These are phyloP conservation scores for Irpex sp. DNA, from an alignment of 1,284 basidiomycete genomes.

Conservation along the genomic window DNA sequence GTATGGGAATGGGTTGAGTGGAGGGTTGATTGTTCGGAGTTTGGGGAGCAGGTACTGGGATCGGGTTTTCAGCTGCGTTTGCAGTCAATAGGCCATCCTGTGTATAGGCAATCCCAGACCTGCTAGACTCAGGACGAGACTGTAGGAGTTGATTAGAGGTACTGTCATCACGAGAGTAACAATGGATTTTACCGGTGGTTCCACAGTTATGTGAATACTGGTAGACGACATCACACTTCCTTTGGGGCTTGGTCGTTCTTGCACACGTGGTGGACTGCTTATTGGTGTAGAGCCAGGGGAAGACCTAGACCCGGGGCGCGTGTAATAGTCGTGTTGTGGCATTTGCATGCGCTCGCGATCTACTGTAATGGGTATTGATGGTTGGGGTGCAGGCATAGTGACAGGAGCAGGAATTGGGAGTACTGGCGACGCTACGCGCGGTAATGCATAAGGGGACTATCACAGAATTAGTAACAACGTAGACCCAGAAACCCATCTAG, in stretches of 20 bases:
- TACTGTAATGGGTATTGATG: constrained; percentile 3
- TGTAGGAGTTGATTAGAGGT: background rate
- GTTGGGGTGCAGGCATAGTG: constrained; percentile 14
- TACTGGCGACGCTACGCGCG: background rate
- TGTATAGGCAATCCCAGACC: constrained; percentile 13
- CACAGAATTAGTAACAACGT: background rate
- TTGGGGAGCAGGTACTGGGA: constrained; percentile 11
- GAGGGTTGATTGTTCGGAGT: constrained; percentile 1
- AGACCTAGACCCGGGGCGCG: constrained; percentile 19
- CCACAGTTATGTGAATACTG: constrained; percentile 20
- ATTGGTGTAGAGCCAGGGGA: constrained; percentile 12
- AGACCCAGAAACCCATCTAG: background rate
- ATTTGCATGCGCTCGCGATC: constrained; percentile 3
- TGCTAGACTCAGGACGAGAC: constrained; percentile 26
- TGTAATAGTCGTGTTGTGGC: constrained; percentile 9
- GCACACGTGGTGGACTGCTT: constrained; percentile 12
- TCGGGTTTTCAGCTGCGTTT: constrained; percentile 19
- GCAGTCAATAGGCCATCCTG: constrained; percentile 21
- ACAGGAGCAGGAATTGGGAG: constrained; percentile 1
- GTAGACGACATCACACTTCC: constrained; percentile 21
- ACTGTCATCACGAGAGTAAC: background rate
- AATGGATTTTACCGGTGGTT: constrained; percentile 23
- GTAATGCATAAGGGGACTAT: constrained; percentile 11
- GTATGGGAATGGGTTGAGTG: constrained; percentile 1
- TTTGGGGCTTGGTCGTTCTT: constrained; percentile 6